Evolutionary conservation across 768 basidiomycete species (phyloP), one percentile per base, ranked within the genome.

Genomic region (Tricholoma matsutake): DNA sequence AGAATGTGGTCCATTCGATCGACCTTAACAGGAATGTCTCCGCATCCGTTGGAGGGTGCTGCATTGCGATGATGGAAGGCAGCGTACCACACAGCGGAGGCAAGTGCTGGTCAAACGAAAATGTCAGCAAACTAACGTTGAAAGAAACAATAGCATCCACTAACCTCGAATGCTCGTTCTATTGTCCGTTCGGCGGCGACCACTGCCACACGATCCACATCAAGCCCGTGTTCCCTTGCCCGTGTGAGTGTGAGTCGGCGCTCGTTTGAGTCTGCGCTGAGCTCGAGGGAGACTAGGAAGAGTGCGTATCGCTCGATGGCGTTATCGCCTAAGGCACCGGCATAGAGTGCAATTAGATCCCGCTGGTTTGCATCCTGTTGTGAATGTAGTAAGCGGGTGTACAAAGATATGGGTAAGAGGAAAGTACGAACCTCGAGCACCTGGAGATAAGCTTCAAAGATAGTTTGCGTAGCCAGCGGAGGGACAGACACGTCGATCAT

Each of bases 1-100:
- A 78, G 70, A 91, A 91, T 0, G 86, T 89, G 55, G 96, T 91
- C 96, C 96, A 99, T 68, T 98, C 96, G 52, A 97, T 88, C 0
- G 92, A 91, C 18, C 95, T 85, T 29, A 96, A 80, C 7, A 98
- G 78, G 54, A 91, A 71, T 63, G 75, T 68, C 69, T 94, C 91
- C 0, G 74, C 73, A 16, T 86, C 84, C 1, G 79, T 83, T 0
- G 88, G 79, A 0, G 82, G 78, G 8, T 79, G 78, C 64, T 87
- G 87, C 45, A 83, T 66, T 2, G 78, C 75, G 52, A 86, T 81
- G 16, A 87, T 76, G 0, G 83, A 84, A 0, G 89, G 87, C 29
- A 90, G 74, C 0, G 82, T 77, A 1, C 85, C 86, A 47, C 80
- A 83, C 20, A 83, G 64, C 6, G 71, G 75, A 1, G 84, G 86